Percentiles rank a stretch among this genome's conserved stretches.
Conservation (phyloP, 306 rosid species). For the Castanopsis chinensis region DNA sequence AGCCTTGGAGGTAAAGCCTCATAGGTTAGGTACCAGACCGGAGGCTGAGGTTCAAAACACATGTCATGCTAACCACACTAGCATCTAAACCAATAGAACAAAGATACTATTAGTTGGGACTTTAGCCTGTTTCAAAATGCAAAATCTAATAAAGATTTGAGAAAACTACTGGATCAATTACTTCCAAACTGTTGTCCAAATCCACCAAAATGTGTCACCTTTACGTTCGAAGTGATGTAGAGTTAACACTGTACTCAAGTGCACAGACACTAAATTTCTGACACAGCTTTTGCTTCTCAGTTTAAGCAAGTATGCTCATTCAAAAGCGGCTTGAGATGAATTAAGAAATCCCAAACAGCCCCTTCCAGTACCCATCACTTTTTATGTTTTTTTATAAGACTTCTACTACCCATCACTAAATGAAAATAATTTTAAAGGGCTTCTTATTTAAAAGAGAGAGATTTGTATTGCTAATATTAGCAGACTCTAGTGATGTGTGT, state of each 20-base stretch:
- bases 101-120: not conserved
- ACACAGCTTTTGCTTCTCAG: not conserved
- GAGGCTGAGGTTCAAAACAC: not conserved
- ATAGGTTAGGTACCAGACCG: not conserved
- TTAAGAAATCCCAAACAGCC: not conserved
- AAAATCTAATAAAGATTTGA: slow-evolving; percentile 9
- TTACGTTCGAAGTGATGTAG: not conserved
- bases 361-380: not conserved
- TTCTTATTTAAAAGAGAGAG: not conserved
- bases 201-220: not conserved
- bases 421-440: not conserved
- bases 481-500: slow-evolving; percentile 10
- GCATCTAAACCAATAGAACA: not conserved
- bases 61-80: not conserved
- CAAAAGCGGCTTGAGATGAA: not conserved
- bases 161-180: not conserved
- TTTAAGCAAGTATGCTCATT: not conserved
- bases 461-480: not conserved
- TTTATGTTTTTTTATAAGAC: too few relatives aligned
- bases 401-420: not conserved
- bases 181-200: not conserved
- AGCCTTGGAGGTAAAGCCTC: not conserved
- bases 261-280: not conserved
- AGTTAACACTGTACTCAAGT: not conserved
- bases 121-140: not conserved